Evolutionary conservation across 331 rosid genomes (phyloP).

Genomic region (Malus hybrid): DNA sequence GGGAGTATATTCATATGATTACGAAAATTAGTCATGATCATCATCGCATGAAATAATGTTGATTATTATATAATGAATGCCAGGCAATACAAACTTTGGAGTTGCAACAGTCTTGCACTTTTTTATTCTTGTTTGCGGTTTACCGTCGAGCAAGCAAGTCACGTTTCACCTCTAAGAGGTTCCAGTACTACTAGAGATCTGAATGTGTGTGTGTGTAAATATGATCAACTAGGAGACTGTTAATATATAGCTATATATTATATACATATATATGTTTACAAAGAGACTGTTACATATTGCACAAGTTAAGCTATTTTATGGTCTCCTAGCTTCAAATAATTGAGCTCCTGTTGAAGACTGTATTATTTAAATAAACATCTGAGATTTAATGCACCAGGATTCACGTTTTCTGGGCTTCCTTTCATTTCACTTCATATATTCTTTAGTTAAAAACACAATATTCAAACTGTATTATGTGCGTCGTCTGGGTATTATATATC

Average conservation of each 20-base stretch:
- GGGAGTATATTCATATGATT: not conserved
- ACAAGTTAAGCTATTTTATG: not conserved
- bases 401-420: not conserved
- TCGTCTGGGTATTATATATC: not conserved
- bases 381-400: not conserved
- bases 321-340: not conserved
- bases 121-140: not conserved
- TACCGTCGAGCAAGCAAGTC: not conserved
- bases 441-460: not conserved
- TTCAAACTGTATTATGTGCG: not conserved
- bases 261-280: not conserved
- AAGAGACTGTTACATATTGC: not conserved
- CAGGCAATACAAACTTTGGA: not conserved
- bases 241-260: too few relatives aligned
- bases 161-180: not conserved
- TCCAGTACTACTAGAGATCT: not conserved
- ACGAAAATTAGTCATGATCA: not conserved
- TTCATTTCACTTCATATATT: not conserved
- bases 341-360: not conserved
- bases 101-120: not conserved
- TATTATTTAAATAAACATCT: too few relatives aligned
- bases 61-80: not conserved
- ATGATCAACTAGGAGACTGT: not conserved
- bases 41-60: not conserved
- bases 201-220: not conserved